Conservation (phyloP, 768 basidiomycete species). For the Mycena sanguinolenta region DNA sequence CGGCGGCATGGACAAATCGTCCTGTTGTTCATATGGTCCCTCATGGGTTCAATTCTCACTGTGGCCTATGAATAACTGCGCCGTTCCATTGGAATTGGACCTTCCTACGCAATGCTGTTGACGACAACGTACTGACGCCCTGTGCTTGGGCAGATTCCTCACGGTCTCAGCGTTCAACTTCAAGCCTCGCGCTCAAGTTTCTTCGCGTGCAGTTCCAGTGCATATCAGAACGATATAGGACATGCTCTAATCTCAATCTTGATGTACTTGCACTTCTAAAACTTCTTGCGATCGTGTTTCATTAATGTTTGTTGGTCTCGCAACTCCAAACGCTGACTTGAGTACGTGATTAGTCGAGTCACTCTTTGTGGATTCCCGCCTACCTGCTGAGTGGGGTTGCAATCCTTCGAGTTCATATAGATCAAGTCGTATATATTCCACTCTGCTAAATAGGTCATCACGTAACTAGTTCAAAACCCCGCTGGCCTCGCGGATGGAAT, state of each 20-base stretch:
- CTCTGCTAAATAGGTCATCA: no score
- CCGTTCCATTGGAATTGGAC: neutral
- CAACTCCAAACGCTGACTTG: no score
- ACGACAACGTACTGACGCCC: constrained; percentile 9
- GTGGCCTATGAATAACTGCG: neutral
- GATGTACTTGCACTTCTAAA: no score
- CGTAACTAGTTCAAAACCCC: constrained; percentile 3
- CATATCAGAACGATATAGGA: no score
- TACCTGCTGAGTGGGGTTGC: neutral
- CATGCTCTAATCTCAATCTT: no score
- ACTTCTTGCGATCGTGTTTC: no score
- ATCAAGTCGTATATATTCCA: neutral
- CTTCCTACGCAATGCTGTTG: constrained; percentile 1
- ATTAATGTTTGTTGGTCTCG: no score
- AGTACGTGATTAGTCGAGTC: no score
- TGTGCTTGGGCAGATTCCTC: neutral
- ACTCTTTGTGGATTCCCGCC: no score
- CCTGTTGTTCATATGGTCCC: neutral
- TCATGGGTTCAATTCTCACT: neutral
- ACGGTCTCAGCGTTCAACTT: neutral
- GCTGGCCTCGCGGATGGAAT: constrained; percentile 28
- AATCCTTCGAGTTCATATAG: neutral
- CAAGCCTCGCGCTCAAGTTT: no score
- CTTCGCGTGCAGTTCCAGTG: no score
- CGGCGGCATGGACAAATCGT: neutral